Base-by-base conservation (phyloP, 2,329 filamentous ascomycete genomes). In the Botrytis paeoniae region DNA sequence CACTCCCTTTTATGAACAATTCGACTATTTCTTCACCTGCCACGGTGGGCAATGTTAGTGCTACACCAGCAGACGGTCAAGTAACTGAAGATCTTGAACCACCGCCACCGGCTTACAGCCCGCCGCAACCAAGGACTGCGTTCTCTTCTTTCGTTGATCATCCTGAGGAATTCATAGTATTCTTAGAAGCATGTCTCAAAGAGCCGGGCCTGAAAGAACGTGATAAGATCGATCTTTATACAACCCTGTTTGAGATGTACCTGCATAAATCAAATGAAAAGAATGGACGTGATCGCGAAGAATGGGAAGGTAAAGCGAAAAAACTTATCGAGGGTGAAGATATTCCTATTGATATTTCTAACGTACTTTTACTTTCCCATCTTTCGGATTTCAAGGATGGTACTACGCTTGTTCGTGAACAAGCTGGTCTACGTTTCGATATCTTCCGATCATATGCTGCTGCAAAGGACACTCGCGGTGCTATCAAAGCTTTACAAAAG, bases 111-210 rank as follows among this genome's bases (percentile, higher is more conserved):
- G 37, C 51, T n/a, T 99, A 99, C 82, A 89, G 89, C 8, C 86
- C 92, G 3, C 95, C 96, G 0, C 92, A 92, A 73, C 95, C 96
- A 8, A 87, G 95, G 74, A 94, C 92, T 2, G 95, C 96, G 0
- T 99, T 99, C 79, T 98, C 96, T 1, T 95, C 93, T 0, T 99
- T 99, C 79, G 95, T 99, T 74, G 95, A 98, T 79, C 95, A 98
- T 80, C 89, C 96, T 0, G 89, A 95, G 73, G 91, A 98, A 79
- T 98, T 99, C 78, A 95, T 98, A 75, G 85, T 90, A 25, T 99
- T 99, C 80, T 86, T 99, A 0, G 95, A 99, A 82, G 94, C 94
- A 8, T 95, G 95, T 74, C 88, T 97, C 8, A 85, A 90, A 68
- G 91, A 94, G 73, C 85, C 90, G 32, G 87, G 88, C 35, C 82